phyloP scores from a whole-genome alignment of 2,329 filamentous ascomycete species.

The Fusarium floridanum region DNA sequence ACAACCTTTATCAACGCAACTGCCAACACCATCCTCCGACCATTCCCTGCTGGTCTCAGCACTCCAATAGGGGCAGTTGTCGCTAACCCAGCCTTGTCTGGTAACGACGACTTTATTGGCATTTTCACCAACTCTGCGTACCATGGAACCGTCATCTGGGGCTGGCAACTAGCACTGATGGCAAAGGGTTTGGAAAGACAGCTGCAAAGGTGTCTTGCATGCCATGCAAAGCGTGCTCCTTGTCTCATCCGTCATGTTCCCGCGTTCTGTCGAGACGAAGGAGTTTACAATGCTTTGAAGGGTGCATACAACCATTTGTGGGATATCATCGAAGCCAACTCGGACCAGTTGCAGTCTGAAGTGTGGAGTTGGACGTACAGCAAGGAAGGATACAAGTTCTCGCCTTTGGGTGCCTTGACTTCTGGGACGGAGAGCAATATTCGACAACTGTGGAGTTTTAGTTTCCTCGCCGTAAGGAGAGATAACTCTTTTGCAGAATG shows the following conservation, averaged over 20 bases:
- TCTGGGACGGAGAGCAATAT: constrained; percentile 38
- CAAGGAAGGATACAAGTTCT: constrained; percentile 29
- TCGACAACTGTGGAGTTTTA: constrained; percentile 38
- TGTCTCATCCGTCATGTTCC: constrained; percentile 41
- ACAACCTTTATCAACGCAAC: constrained; percentile 68
- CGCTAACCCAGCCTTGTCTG: constrained; percentile 71
- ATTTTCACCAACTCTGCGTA: constrained; percentile 69
- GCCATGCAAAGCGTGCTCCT: neutral
- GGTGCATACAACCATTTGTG: constrained; percentile 71
- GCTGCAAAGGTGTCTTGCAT: constrained; percentile 62
- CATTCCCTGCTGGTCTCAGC: constrained; percentile 70
- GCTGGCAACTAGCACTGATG: constrained; percentile 75
- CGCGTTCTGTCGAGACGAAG: constrained; percentile 63
- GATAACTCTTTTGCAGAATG: neutral
- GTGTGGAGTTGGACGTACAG: constrained; percentile 73
- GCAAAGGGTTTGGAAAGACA: constrained; percentile 70
- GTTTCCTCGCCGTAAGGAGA: constrained; percentile 35
- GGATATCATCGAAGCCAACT: constrained; percentile 71
- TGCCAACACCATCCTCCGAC: constrained; percentile 67
- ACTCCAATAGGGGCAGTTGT: constrained; percentile 69
- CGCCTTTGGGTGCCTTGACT: constrained; percentile 37
- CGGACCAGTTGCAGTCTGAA: constrained; percentile 63
- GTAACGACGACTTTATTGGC: constrained; percentile 58
- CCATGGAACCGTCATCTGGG: constrained; percentile 75
- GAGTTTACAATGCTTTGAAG: constrained; percentile 59